Evolutionary conservation across 257 asterid species (phyloP), one percentile per base, ranked within the genome.

Genomic region (Linaria vulgaris): DNA sequence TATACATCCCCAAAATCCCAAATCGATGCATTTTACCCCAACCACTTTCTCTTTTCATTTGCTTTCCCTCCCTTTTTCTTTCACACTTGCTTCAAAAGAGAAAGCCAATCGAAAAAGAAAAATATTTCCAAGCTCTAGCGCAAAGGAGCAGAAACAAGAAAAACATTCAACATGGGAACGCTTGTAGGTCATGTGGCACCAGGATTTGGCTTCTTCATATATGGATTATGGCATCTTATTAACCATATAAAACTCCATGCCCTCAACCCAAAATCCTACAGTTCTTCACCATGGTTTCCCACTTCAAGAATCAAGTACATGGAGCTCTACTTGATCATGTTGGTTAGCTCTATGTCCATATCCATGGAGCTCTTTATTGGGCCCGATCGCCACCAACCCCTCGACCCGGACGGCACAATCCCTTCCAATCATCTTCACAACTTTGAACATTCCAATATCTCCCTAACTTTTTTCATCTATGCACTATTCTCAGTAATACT

Each of bases 311-410:
- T 78, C 76, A 81, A 76, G 79, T 83, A 87, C 46, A 61, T 87
- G 24, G 97, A 90, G 71, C 97, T 82, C 76, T 87, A 80, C 76
- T 65, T 73, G 73, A 90, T 90, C 76, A 83, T 85, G 70, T 48
- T 64, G 1, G 78, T 43, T 19, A 63, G 71, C 72, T 58, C 76
- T 64, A 72, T 82, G 53, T 90, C 97, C 52, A 80, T 90, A 64
- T 64, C 94, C 71, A 83, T 90, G 96, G 97, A 90, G 77, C 96
- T 88, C 45, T 88, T 88, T 61, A 82, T 90, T 30, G 91, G 96
- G 27, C 97, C 96, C 0, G 70, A 52, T 7, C 87, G 72, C 3
- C 96, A 90, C 75, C 91, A 85, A 22, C 96, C 97, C 1, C 60
- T 90, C n/a, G 97, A 84, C 77, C 48, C 73, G 0, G 96, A 90